Evolutionary conservation across 2,329 filamentous ascomycete species (phyloP).

Genomic region (Fusarium acutatum): DNA sequence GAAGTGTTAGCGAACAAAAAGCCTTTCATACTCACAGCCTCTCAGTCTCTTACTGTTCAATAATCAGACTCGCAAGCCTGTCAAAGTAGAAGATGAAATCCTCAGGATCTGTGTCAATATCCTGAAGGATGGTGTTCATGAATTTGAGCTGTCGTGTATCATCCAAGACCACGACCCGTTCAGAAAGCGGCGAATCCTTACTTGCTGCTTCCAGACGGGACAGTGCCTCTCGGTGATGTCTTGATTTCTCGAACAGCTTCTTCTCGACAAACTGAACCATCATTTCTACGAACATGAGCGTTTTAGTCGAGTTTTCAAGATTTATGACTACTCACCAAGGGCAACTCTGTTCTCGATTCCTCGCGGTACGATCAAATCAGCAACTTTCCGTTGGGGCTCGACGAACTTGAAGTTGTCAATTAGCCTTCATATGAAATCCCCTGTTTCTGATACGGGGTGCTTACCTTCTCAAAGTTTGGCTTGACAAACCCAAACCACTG

Average conservation of each 20-base stretch:
- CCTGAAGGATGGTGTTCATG: conserved; percentile 91
- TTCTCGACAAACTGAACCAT: conserved; percentile 92
- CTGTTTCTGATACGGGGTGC: not conserved
- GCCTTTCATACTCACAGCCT: not conserved
- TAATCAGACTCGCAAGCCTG: conserved; percentile 81
- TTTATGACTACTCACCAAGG: conserved; percentile 65
- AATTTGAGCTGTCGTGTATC: conserved; percentile 82
- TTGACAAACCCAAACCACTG: conserved; percentile 98
- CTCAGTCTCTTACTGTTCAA: conserved; percentile 70
- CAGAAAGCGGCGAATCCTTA: conserved; percentile 75
- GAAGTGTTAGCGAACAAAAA: not conserved
- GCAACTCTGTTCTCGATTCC: conserved; percentile 95
- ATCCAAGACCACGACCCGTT: conserved; percentile 77
- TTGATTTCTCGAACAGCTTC: conserved; percentile 86
- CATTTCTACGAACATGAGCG: conserved; percentile 68
- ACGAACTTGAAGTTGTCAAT: conserved; percentile 69
- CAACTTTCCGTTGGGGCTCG: conserved; percentile 87
- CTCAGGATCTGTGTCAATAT: conserved; percentile 79
- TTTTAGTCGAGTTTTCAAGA: not conserved
- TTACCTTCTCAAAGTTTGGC: conserved; percentile 86
- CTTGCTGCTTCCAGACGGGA: conserved; percentile 77
- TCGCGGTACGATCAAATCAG: conserved; percentile 94
- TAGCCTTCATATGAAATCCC: not conserved
- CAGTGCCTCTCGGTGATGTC: conserved; percentile 81
- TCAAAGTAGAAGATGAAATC: conserved; percentile 99